These are phyloP conservation scores for Eimeria sp. DNA, from an alignment of 169 alveolate species.

Conservation along the genomic window DNA sequence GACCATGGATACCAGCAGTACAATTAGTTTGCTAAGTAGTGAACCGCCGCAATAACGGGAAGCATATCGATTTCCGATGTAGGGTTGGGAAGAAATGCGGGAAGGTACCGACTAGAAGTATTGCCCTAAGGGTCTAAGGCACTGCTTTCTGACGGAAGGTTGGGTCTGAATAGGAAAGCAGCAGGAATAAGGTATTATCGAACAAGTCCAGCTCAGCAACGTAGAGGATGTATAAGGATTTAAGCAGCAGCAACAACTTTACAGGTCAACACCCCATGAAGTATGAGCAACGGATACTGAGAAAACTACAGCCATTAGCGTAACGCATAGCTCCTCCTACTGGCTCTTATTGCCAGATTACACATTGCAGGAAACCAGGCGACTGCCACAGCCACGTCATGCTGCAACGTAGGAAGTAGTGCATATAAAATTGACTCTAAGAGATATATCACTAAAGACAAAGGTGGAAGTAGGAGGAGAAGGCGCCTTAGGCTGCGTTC, in stretches of 20 bases:
- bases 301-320: too few relatives aligned
- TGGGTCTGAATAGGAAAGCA: neutral
- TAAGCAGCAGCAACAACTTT: too few relatives aligned
- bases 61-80: too few relatives aligned
- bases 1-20: too few relatives aligned
- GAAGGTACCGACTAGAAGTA: neutral
- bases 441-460: neutral
- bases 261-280: too few relatives aligned
- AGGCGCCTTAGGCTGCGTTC: neutral
- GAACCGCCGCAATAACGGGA: too few relatives aligned
- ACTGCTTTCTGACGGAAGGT: neutral
- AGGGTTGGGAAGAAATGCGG: neutral
- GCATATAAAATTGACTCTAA: neutral
- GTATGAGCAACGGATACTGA: too few relatives aligned
- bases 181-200: neutral
- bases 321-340: too few relatives aligned
- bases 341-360: too few relatives aligned
- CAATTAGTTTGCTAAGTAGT: too few relatives aligned
- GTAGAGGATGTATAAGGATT: neutral
- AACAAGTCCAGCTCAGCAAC: neutral
- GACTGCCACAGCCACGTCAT: neutral
- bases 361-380: too few relatives aligned
- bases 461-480: neutral
- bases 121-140: neutral
- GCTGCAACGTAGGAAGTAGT: neutral